Base-by-base conservation (phyloP, 2,329 filamentous ascomycete species). In the Colletotrichum zoysiae region DNA sequence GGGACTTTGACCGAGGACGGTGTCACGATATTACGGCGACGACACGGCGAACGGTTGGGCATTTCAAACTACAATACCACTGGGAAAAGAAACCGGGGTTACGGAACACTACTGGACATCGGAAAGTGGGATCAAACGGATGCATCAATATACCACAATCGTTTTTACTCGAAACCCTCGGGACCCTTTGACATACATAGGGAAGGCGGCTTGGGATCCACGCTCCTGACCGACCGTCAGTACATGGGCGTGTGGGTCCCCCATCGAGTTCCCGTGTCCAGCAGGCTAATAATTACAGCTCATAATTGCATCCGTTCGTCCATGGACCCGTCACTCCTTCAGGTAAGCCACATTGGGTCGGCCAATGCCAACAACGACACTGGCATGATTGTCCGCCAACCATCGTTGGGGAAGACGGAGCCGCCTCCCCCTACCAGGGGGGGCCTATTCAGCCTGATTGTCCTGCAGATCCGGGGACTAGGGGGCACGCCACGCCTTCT, bases 281-380 rank as follows among this genome's bases (percentile, higher is more conserved):
- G 59, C 58, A 44, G 30, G 44, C 46, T 51, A 59, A 63, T 62
- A 59, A 62, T 30, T 64, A 58, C 69, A 71, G 42, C 69, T 69
- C 65, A 69, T 64, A 53, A 40, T 50, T 55, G 42, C 58, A 55
- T 55, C 46, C 53, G 59, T 59, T 60, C 44, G 38, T 67, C 58
- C 23, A 62, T 51, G 51, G 57, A 58, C 64, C 65, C 46, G 58
- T 59, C 48, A 63, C 65, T 71, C 59, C 59, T 71, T 71, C 59
- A 68, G 69, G 65, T 71, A 65, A 71, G 69, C 68, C 69, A 59
- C 56, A 55, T 65, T 55, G 69, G 53, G 65, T 71, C 53, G 59
- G 40, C 69, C 69, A 71, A 60, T 71, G 40, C 65, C 59, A 63
- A 63, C 53, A 62, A 68, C 53, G 59, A 46, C 65, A 60, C 46